A percentile compares a stretch with the other conserved stretches of the same genome.
Evolutionary conservation across 768 basidiomycete species (phyloP).

Genomic region (Phanerochaete carnosa): DNA sequence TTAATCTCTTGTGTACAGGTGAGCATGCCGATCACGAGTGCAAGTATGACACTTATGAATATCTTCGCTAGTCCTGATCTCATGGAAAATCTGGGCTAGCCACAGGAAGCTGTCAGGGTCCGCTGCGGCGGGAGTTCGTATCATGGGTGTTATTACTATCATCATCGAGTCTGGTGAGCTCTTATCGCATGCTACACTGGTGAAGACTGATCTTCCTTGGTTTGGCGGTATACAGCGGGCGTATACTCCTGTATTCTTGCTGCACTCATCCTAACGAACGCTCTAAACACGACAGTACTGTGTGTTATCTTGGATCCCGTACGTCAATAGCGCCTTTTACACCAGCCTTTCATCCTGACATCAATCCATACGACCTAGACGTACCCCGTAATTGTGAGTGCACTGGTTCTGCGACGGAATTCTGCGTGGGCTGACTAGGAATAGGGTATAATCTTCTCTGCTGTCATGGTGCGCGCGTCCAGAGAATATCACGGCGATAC

Average conservation of each 20-base stretch:
- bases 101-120: conserved; percentile 11
- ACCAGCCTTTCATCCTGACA: neutral
- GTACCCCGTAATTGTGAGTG: neutral
- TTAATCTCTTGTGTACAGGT: conserved; percentile 27
- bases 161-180: conserved; percentile 21
- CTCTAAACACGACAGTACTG: neutral
- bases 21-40: neutral
- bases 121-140: neutral
- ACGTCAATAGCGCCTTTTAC: neutral
- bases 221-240: conserved; percentile 6
- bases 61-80: conserved; percentile 19
- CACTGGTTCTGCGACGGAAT: neutral
- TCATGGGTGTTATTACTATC: conserved; percentile 14
- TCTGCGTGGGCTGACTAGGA: neutral
- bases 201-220: too few species aligned
- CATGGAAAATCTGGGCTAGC: conserved; percentile 23
- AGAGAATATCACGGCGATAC: neutral
- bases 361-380: neutral
- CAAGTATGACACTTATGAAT: neutral
- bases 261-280: conserved; percentile 16
- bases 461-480: conserved; percentile 23
- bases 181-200: neutral
- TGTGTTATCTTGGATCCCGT: conserved; percentile 14
- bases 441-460: conserved; percentile 19
- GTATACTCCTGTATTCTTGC: conserved; percentile 17